These are phyloP conservation scores for Clavispora fructus DNA, from an alignment of 805 yeast genomes.

Conservation along the genomic window DNA sequence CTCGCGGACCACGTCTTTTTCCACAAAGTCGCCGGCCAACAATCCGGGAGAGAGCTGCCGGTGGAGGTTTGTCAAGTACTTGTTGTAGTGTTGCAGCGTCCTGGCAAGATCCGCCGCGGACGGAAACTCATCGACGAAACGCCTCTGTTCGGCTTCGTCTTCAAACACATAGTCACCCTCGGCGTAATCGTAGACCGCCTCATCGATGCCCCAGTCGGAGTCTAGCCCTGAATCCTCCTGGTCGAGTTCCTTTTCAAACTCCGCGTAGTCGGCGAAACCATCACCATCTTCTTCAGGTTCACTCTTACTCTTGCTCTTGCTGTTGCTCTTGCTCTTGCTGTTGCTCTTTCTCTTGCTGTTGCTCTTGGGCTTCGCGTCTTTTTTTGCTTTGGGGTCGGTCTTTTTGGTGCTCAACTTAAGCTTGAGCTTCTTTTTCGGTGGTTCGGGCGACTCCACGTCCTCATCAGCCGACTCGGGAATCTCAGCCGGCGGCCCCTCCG, in stretches of 20 bases:
- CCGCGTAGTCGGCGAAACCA: conserved; percentile 2
- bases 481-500: conserved; percentile 42
- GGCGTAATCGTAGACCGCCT: conserved; percentile 18
- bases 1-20: conserved; percentile 11
- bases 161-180: conserved; percentile 36
- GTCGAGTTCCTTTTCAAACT: conserved; percentile 1
- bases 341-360: conserved; percentile 8
- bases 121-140: conserved; percentile 23
- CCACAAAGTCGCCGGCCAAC: conserved; percentile 7
- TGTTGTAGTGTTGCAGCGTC: conserved; percentile 10
- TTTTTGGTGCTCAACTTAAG: conserved; percentile 8
- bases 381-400: conserved; percentile 5
- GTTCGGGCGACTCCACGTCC: conserved; percentile 40
- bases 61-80: conserved; percentile 15
- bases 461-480: conserved; percentile 29
- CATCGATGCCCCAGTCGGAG: conserved; percentile 43
- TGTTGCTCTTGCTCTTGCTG: conserved; percentile 14
- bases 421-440: conserved; percentile 16
- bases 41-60: conserved; percentile 12
- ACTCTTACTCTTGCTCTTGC: neutral
- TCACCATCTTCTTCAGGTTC: neutral
- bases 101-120: conserved; percentile 17
- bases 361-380: conserved; percentile 3
- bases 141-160: conserved; percentile 22
- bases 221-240: conserved; percentile 6